A percentile compares a stretch with the other conserved stretches of the same genome.
phyloP scores from a whole-genome alignment of 495 filamentous ascomycete species.

The Oidiodendron maius region DNA sequence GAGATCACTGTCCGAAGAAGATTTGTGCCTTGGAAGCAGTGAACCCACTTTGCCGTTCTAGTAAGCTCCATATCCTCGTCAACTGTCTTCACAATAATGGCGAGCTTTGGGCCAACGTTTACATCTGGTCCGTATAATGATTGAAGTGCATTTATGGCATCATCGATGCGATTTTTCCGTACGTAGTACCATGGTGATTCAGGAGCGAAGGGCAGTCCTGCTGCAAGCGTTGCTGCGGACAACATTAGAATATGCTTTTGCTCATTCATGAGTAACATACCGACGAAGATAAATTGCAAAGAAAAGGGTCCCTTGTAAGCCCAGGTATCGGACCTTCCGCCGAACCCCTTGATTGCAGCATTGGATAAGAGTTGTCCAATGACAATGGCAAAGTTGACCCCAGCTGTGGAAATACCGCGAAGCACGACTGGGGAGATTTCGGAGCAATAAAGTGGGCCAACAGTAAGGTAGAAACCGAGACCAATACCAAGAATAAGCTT shows the following conservation, averaged over 20 bases:
- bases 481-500: conserved; percentile 40
- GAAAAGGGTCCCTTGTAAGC: conserved; percentile 40
- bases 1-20: conserved; percentile 62
- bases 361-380: conserved; percentile 59
- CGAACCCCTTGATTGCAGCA: conserved; percentile 52
- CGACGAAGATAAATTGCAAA: conserved; percentile 65
- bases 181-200: conserved; percentile 76
- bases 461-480: conserved; percentile 61
- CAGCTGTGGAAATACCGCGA: conserved; percentile 60
- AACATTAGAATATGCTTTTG: conserved; percentile 45
- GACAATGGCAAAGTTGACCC: conserved; percentile 68
- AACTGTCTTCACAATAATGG: conserved; percentile 68
- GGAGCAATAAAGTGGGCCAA: conserved; percentile 42
- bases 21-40: conserved; percentile 63
- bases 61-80: conserved; percentile 54
- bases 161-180: conserved; percentile 45
- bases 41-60: conserved; percentile 50
- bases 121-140: conserved; percentile 54
- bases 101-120: conserved; percentile 54
- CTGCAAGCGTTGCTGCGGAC: conserved; percentile 39
- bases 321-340: conserved; percentile 48
- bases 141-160: conserved; percentile 48
- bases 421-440: conserved; percentile 31
- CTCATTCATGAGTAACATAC: conserved; percentile 19
- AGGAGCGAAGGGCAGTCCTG: conserved; percentile 59